Evolutionary conservation across 1,284 basidiomycete species (phyloP), one percentile per base, ranked within the genome.

Genomic region (Microbotryum intermedium): DNA sequence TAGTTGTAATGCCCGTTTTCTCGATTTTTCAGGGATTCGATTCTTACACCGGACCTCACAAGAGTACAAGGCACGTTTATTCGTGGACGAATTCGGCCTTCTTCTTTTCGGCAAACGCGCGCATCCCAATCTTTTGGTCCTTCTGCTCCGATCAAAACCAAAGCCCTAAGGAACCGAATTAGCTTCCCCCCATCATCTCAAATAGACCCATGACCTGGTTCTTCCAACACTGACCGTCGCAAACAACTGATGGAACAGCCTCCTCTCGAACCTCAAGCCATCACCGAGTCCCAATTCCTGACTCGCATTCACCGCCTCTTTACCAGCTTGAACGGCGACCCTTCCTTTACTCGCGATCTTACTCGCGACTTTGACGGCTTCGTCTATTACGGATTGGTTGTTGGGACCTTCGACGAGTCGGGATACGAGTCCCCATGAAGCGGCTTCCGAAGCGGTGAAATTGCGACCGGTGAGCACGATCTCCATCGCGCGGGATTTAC

Each of bases 101-200:
- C 73, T 94, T 83, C 82, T 97, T 98, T 77, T 97, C 90, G n/a
- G 85, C 85, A 73, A 98, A 97, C n/a, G 93, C 94, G 44, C 80
- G 74, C 94, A 97, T 97, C 28, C 93, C 90, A 78, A 97, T 92
- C 80, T 97, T 97, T 79, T 97, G 94, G 75, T 98, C 94, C 64
- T 87, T 83, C 47, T 71, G 54, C 16, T 2, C 11, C 34, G 1
- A 21, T 11, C 11, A 2, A 21, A 23, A 29, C 0, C 8, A 23
- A 46, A 20, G 42, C 11, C 6, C 8, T n/a, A 30, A 44, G 29
- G 30, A 18, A 16, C 34, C 18, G 29, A 39, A 16, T 28, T 6
- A 47, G 18, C 13, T 18, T 11, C 34, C 30, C 26, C n/a, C 48
- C 23, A 28, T 6, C 16, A 13, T 28, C 28, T 1, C 18, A 16